Percentiles rank a stretch among this genome's conserved stretches.
These are phyloP conservation scores for Oxyria digyna DNA, from an alignment of 148 eudicot species.

Conservation along the genomic window DNA sequence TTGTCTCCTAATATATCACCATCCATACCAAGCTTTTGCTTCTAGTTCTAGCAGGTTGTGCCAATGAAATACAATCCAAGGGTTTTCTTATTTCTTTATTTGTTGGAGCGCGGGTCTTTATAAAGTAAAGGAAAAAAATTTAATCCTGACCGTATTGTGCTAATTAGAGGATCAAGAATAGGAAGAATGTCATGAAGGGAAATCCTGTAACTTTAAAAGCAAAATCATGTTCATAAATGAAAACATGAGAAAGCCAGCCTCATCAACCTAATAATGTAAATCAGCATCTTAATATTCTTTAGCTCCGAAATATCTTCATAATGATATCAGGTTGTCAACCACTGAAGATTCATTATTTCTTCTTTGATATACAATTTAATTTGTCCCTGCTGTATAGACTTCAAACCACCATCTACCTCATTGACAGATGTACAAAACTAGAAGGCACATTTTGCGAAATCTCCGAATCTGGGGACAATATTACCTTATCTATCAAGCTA, in stretches of 20 bases:
- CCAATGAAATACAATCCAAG: background rate
- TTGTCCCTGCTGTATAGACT: background rate
- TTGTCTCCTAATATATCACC: background rate
- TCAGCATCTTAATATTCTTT: background rate
- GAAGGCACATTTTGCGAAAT: background rate
- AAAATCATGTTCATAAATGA: background rate
- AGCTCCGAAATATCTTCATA: background rate
- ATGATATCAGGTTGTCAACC: background rate
- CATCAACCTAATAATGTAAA: background rate
- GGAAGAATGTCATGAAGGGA: background rate
- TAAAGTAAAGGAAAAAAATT: background rate
- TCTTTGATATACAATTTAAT: background rate
- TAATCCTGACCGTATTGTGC: background rate
- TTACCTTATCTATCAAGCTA: background rate
- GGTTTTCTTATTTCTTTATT: background rate
- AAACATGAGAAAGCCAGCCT: background rate
- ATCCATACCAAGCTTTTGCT: background rate
- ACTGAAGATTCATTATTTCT: background rate
- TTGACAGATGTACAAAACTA: background rate
- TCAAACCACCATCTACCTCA: background rate
- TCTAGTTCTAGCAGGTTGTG: background rate
- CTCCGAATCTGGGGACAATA: background rate
- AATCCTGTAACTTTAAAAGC: background rate
- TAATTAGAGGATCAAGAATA: slow-evolving; percentile 2
- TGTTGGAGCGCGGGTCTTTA: background rate